Evolutionary conservation across 306 rosid genomes (phyloP), one percentile per base, ranked within the genome.

Genomic region (Pyrus pyrifolia): DNA sequence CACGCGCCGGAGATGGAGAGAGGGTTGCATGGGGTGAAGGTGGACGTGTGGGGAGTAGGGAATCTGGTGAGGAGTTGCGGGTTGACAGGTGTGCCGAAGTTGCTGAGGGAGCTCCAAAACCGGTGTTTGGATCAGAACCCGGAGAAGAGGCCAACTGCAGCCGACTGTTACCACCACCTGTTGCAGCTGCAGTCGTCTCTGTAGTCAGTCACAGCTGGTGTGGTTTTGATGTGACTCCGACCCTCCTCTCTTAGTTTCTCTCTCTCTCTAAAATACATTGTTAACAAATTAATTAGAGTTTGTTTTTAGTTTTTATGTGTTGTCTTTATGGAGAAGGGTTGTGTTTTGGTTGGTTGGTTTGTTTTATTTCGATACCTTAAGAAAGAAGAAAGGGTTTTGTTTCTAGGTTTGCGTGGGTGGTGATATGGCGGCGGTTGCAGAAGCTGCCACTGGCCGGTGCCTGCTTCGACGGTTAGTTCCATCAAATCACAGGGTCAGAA

Each of bases 131-230:
- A 92, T 27, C 93, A 84, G 78, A 95, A 88, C 79, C 89, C 97
- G 6, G 99, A 95, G 86, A 88, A 80, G 44, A 84, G 99, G 68
- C 99, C 97, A 4, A 92, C 97, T 29, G 99, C 96, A 19, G 99
- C 99, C 51, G 99, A 95, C 80, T 95, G 97, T 71, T 95, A 95
- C 85, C 98, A 92, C 89, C 97, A 90, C 78, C 85, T 95, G 89
- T 83, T 95, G 52, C 99, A 95, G 91, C 82, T 95, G 18, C 98
- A 94, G 91, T 84, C 91, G 1, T 86, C 96, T 51, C 71, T 87
- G 81, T 91, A 42, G 85, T 80, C 2, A 7, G 58, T 67, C 12
- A 81, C 86, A 68, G 76, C 55, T 33, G 91, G 86, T 13, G 86
- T 80, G 2, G 79, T 67, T 21, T 15, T 92, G 96, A 87, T 86